Base-by-base conservation (phyloP, 768 basidiomycete genomes). In the Rickenella mellea region DNA sequence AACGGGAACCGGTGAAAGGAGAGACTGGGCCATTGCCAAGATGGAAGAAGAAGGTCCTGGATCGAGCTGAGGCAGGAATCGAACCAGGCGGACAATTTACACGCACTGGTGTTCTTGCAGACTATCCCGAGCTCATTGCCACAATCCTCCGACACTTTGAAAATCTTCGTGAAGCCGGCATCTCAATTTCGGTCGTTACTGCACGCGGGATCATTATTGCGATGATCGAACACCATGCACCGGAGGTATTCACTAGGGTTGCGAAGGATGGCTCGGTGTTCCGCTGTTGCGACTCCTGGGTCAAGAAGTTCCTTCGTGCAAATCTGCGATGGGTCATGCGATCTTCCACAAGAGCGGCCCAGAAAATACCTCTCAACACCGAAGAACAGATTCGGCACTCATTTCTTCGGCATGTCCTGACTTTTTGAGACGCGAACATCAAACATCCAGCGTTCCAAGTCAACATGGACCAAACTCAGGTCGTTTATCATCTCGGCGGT, bases 391-490 rank as follows among this genome's bases (percentile, higher is more conserved):
- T 48, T 6, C 24, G 41, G 2, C 28, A 47, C 0, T 42, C 57
- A 0, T 46, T 51, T 35, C 20, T 65, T 1, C 46, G 56, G 1
- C 43, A 53, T 26, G 60, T 56, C 1, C 45, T 51, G n/a, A 24
- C 40, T 1, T 57, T 64, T 21, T 48, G 54, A 9, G 47, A 64
- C 0, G 22, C 59, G 7, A 46, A 47, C 8, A 51, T 67, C 4
- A n/a, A n/a, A n/a, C 57, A 55, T 0, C 40, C 56, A 1, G 47
- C 12, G 1, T 51, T 67, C 2, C 38, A 43, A 6, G 59, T 64
- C 32, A 65, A 70, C 41, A 47, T 49, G 0, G 65, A 71, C 48
- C 68, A 70, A 38, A 65, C 61, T 2, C 59, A 67, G 26, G 27
- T 57, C 6, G 24, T 57, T 0, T 58, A 55, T 31, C 44, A 49